Conservation (phyloP, 306 rosid genomes). For the Vigna unguiculata region DNA sequence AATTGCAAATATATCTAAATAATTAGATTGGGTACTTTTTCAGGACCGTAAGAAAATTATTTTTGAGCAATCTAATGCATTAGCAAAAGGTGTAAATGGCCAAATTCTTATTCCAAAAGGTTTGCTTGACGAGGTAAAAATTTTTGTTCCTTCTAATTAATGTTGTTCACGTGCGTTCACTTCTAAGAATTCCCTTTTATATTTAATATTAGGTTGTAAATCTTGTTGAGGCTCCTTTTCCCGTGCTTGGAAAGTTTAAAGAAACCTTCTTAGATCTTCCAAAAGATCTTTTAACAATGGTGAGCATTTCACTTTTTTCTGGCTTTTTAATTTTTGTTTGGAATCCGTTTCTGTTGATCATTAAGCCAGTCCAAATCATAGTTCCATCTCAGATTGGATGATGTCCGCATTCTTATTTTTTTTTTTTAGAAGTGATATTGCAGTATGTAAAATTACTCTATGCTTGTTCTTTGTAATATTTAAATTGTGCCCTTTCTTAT, state of each 20-base stretch:
- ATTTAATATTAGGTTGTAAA: constrained; percentile 73
- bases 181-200: constrained; percentile 39
- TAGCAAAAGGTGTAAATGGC: constrained; percentile 82
- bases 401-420: constrained; percentile 22
- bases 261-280: constrained; percentile 95
- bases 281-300: constrained; percentile 90
- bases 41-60: constrained; percentile 78
- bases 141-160: constrained; percentile 38
- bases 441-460: constrained; percentile 2
- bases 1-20: constrained; percentile 4
- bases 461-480: neutral
- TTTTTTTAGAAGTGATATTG: constrained; percentile 4
- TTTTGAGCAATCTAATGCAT: constrained; percentile 63
- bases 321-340: constrained; percentile 19
- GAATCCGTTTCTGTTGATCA: constrained; percentile 6
- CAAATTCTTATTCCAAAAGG: constrained; percentile 65
- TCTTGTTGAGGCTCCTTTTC: constrained; percentile 94
- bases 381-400: constrained; percentile 17
- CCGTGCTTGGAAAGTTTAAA: constrained; percentile 85
- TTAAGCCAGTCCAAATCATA: constrained; percentile 5
- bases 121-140: constrained; percentile 83
- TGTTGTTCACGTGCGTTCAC: constrained; percentile 32
- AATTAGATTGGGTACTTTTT: constrained; percentile 31
- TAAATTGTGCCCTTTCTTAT: constrained; percentile 7
- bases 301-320: constrained; percentile 47